Evolutionary conservation across 768 basidiomycete species (phyloP).

Genomic region (Rickenella mellea): DNA sequence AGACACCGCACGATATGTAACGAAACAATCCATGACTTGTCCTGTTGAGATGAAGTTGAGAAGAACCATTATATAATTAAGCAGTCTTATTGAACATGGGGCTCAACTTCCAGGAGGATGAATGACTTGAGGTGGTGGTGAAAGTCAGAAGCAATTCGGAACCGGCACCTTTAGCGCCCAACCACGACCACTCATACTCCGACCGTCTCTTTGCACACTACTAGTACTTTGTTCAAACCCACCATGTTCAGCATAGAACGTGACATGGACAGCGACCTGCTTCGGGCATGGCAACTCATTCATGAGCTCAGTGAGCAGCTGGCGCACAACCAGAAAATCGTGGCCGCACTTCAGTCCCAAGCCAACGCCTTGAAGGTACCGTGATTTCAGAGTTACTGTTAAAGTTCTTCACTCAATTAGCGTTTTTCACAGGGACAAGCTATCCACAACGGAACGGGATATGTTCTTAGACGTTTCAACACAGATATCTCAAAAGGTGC

Average conservation of each 20-base stretch:
- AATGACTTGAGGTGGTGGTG: no score
- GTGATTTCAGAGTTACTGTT: slow-evolving; percentile 9
- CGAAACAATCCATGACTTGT: no score
- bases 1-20: no score
- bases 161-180: no score
- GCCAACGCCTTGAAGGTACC: slow-evolving; percentile 66
- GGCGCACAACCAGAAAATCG: slow-evolving; percentile 69
- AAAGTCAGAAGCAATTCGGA: no score
- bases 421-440: slow-evolving; percentile 9
- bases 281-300: slow-evolving; percentile 71
- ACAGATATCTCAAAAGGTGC: slow-evolving; percentile 32
- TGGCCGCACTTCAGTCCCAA: slow-evolving; percentile 57
- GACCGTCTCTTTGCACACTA: no score
- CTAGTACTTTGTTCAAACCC: no score
- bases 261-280: slow-evolving; percentile 53
- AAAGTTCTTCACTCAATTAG: background rate
- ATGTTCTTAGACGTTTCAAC: slow-evolving; percentile 33
- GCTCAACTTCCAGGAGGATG: no score
- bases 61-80: no score
- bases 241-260: background rate
- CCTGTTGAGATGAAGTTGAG: no score
- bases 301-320: slow-evolving; percentile 80
- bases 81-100: no score
- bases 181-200: no score
- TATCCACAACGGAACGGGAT: slow-evolving; percentile 23